Evolutionary conservation across 805 yeast genomes (phyloP).

Genomic region (Metschnikowia cerradonensis): DNA sequence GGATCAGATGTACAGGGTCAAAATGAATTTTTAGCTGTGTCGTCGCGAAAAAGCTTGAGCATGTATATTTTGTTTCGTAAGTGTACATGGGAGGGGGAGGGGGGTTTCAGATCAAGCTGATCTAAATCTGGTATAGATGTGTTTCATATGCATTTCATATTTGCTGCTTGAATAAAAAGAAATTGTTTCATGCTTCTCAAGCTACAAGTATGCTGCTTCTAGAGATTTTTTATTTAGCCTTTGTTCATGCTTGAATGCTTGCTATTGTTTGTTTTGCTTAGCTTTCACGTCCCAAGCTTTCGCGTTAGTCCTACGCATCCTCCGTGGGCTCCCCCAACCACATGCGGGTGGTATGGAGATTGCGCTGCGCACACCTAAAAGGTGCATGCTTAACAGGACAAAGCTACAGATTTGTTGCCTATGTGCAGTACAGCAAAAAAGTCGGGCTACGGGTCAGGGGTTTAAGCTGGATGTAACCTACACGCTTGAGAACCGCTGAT

Average conservation of each 20-base stretch:
- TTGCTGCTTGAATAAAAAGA: neutral
- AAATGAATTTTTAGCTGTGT: neutral
- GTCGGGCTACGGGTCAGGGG: neutral
- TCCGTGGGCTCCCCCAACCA: slow-evolving; percentile 37
- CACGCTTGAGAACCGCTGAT: too few species aligned
- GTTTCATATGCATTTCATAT: neutral
- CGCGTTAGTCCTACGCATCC: neutral
- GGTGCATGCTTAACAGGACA: neutral
- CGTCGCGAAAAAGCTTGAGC: neutral
- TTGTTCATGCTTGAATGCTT: neutral
- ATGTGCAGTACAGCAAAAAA: neutral
- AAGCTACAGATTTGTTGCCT: neutral
- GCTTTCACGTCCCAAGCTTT: neutral
- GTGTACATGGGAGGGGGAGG: neutral
- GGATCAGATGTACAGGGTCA: too few species aligned
- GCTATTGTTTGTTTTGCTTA: neutral
- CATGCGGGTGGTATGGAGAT: neutral
- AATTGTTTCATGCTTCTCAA: neutral
- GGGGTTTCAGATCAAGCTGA: neutral
- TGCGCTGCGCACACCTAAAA: neutral
- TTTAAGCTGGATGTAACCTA: too few species aligned
- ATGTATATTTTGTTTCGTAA: neutral
- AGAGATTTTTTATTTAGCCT: too few species aligned
- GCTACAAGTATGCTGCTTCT: too few species aligned
- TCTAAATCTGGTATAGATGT: neutral